Base-by-base conservation (phyloP, 192 early-diverging fungal species). In the Coemansia sp. region DNA sequence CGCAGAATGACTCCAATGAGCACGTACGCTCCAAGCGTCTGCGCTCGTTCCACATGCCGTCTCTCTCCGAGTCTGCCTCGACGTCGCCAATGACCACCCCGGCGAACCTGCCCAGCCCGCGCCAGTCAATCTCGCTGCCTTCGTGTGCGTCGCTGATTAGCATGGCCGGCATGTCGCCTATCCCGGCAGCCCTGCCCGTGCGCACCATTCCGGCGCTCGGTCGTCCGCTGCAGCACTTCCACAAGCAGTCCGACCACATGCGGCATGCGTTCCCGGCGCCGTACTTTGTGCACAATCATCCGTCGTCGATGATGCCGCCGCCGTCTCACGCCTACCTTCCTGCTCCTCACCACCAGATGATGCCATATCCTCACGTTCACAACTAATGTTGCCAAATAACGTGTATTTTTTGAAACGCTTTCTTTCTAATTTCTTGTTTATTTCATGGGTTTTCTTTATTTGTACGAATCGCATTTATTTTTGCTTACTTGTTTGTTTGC, bases 71-170 rank as follows among this genome's bases (percentile, higher is more conserved):
- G 48, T 61, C 39, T 7, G 54, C 66, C 10, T 47, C 49, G 9
- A 59, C 67, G 54, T 64, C 68, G 39, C 68, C 69, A 10, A 56
- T 50, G 18, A 35, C 35, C 48, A 16, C 57, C 26, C 57, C 52
- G 52, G 26, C 39, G 14, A 56, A 23, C 22, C 35, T 47, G 56
- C 35, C 48, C 32, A 22, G 27, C 27, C 39, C 61, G 37, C 50
- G 38, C 22, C 22, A 16, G 51, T 14, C 51, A 12, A 70, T 79
- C 52, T 79, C 77, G 55, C 68, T 79, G 68, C 77, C 77, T 0
- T 79, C 77, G 37, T 79, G 77, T 43, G 77, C 77, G 14, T 73
- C 71, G 65, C 77, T 79, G 60, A 64, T 79, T 26, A 79, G 77
- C 62, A 59, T 79, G 62, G 77, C 77, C 6, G 71, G 59, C 64